Conservation (phyloP, 331 rosid genomes). For the Cucumis variabilis region DNA sequence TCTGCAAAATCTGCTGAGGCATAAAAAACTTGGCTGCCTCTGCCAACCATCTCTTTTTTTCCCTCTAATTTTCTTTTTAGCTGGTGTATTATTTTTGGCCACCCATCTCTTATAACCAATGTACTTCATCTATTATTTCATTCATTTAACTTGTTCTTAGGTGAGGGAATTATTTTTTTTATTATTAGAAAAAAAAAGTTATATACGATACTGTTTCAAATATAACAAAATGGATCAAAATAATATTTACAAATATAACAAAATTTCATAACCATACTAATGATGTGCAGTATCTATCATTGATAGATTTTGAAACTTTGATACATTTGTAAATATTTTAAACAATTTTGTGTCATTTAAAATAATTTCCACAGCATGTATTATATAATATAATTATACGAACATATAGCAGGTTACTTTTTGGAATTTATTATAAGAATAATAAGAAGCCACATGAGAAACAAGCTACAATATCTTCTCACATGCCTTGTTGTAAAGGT, state of each 20-base stretch:
- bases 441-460: conserved; percentile 21
- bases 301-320: too few species aligned
- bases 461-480: not conserved
- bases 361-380: too few species aligned
- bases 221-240: too few species aligned
- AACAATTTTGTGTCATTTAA: too few species aligned
- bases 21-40: conserved; percentile 14
- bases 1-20: conserved; percentile 28
- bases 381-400: too few species aligned
- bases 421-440: not conserved
- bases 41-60: conserved; percentile 1
- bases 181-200: too few species aligned
- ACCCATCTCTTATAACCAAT: not conserved
- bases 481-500: conserved; percentile 26
- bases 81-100: conserved; percentile 12
- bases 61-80: not conserved
- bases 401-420: not conserved
- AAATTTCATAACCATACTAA: too few species aligned
- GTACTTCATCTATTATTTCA: conserved; percentile 27
- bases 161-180: not conserved
- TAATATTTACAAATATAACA: too few species aligned
- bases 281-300: too few species aligned
- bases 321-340: too few species aligned
- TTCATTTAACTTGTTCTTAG: conserved; percentile 18
- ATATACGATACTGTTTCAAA: too few species aligned